Percentiles rank a stretch among this genome's conserved stretches.
These are phyloP conservation scores for Thelonectria olida DNA, from an alignment of 2,329 filamentous ascomycete genomes.

Conservation along the genomic window DNA sequence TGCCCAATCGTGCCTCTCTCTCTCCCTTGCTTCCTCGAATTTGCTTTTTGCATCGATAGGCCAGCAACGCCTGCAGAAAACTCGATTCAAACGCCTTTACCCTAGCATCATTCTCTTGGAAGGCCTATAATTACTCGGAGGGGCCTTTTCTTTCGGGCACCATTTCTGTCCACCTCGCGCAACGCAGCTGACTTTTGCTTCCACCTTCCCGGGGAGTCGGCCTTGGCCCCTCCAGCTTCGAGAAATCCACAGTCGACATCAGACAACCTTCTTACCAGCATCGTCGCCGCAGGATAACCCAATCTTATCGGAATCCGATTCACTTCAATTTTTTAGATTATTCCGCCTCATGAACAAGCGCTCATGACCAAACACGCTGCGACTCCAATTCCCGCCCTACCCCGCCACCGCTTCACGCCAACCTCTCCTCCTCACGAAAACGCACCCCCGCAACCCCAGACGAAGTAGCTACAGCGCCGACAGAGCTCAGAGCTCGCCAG, in stretches of 20 bases:
- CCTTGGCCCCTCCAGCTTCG: conserved; percentile 17
- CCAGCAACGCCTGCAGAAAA: not conserved
- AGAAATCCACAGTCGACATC: not conserved
- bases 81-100: not conserved
- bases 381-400: conserved; percentile 3
- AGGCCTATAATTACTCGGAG: not conserved
- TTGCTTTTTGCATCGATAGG: too few species aligned
- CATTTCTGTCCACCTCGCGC: not conserved
- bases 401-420: conserved; percentile 1
- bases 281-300: not conserved
- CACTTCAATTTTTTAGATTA: not conserved
- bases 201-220: conserved; percentile 22
- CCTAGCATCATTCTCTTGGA: not conserved
- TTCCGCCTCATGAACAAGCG: not conserved
- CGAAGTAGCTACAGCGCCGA: not conserved
- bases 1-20: not conserved
- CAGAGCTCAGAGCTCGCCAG: not conserved
- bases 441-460: conserved; percentile 9
- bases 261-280: not conserved
- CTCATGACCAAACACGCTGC: not conserved
- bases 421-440: not conserved
- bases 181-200: not conserved
- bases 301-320: not conserved
- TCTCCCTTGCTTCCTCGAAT: not conserved
- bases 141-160: too few species aligned